These are phyloP conservation scores for Cryptococcus neoformans DNA, from an alignment of 1,284 basidiomycete species.

Conservation along the genomic window DNA sequence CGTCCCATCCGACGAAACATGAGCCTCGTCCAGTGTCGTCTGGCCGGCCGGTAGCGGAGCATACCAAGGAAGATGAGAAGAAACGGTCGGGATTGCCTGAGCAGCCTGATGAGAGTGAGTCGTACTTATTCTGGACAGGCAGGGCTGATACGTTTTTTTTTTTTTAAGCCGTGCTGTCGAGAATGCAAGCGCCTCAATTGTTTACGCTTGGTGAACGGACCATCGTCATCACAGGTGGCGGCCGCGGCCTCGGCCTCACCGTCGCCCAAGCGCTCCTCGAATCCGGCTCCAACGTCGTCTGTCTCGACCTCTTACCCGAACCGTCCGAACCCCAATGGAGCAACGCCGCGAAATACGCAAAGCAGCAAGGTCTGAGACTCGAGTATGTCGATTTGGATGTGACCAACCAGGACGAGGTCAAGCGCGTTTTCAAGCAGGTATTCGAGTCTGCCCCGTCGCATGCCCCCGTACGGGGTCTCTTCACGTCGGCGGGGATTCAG, in stretches of 20 bases:
- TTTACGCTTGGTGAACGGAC: conserved; percentile 72
- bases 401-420: conserved; percentile 58
- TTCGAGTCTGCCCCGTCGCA: conserved; percentile 51
- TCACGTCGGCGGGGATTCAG: conserved; percentile 74
- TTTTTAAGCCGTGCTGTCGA: background rate
- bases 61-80: conserved; percentile 16
- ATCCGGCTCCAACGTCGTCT: conserved; percentile 73
- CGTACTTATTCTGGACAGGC: no score
- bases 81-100: conserved; percentile 14
- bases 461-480: conserved; percentile 47
- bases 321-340: conserved; percentile 65
- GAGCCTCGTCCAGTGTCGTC: conserved; percentile 11
- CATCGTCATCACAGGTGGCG: conserved; percentile 71
- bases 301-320: conserved; percentile 64
- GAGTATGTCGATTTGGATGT: conserved; percentile 67
- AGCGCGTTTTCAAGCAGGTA: conserved; percentile 59
- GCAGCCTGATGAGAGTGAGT: background rate
- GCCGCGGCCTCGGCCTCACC: conserved; percentile 76
- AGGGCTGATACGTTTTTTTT: no score
- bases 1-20: conserved; percentile 14
- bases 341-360: conserved; percentile 57
- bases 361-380: conserved; percentile 53
- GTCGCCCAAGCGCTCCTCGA: conserved; percentile 74
- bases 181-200: conserved; percentile 15
- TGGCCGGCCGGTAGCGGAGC: conserved; percentile 17